Evolutionary conservation across 1,284 basidiomycete genomes (phyloP).

Genomic region (Sporisorium reilianum): DNA sequence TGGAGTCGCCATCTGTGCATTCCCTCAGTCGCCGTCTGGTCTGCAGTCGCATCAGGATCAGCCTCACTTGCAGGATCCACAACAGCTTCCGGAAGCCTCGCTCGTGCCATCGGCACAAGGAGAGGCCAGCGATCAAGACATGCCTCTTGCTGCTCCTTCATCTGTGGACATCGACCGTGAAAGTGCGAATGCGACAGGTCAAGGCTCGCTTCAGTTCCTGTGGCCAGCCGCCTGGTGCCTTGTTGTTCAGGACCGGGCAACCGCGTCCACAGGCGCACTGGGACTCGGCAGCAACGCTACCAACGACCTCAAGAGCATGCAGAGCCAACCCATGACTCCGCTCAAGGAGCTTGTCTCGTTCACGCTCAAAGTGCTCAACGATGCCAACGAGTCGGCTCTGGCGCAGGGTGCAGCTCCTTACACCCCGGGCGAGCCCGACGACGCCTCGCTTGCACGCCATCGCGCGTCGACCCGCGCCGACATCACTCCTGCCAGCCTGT

Average conservation of each 20-base stretch:
- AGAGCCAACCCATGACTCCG: conserved; percentile 33
- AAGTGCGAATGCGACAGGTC: not conserved
- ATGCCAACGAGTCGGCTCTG: conserved; percentile 31
- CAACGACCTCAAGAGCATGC: conserved; percentile 21
- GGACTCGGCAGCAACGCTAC: not conserved
- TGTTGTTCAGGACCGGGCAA: conserved; percentile 5
- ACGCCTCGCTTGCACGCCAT: conserved; percentile 20
- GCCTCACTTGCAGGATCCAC: not conserved
- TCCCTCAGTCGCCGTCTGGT: not conserved
- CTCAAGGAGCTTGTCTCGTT: conserved; percentile 49
- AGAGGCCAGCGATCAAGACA: not conserved
- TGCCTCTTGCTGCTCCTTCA: not conserved
- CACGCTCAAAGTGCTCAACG: conserved; percentile 42
- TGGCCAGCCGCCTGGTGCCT: conserved; percentile 41
- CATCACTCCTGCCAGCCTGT: conserved; percentile 32
- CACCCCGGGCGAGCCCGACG: conserved; percentile 31
- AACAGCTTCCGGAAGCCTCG: not conserved
- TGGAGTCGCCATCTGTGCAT: conserved; percentile 28
- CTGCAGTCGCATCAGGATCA: conserved; percentile 2
- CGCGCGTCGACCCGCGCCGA: conserved; percentile 23
- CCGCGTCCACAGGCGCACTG: not conserved
- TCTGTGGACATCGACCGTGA: not conserved
- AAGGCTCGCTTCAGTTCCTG: conserved; percentile 11
- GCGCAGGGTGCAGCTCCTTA: conserved; percentile 18
- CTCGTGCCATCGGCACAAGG: not conserved